A percentile compares a stretch with the other conserved stretches of the same genome.
Conservation (phyloP, 192 early-diverging fungal species). For the Backusella luteola region DNA sequence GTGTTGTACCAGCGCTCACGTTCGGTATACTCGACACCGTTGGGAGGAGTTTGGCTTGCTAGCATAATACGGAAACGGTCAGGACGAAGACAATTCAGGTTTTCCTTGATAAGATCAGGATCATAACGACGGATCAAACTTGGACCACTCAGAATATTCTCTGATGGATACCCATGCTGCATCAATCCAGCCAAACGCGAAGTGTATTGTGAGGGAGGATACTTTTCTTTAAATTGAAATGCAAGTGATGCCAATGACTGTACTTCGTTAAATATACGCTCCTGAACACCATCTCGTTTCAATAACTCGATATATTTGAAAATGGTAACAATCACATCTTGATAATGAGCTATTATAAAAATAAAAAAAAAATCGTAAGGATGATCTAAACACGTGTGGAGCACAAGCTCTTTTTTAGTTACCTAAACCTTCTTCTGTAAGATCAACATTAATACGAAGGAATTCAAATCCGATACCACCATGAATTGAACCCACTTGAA, state of each 20-base stretch:
- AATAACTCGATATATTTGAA: slow-evolving; percentile 93
- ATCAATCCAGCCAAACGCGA: slow-evolving; percentile 73
- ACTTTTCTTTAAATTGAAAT: slow-evolving; percentile 80
- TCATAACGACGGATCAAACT: slow-evolving; percentile 69
- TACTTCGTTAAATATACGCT: slow-evolving; percentile 85
- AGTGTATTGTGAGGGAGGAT: slow-evolving; percentile 59
- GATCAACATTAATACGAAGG: slow-evolving; percentile 78
- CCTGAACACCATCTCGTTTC: slow-evolving; percentile 61
- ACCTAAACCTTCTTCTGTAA: slow-evolving; percentile 80
- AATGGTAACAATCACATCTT: slow-evolving; percentile 76
- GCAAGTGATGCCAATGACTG: slow-evolving; percentile 46
- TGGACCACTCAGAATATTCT: slow-evolving; percentile 65
- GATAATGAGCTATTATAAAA: slow-evolving; percentile 51
- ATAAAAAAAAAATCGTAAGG: slow-evolving; percentile 1
- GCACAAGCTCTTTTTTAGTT: slow-evolving; percentile 14
- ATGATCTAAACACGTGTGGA: slow-evolving; percentile 7
- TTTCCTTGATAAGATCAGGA: slow-evolving; percentile 61
- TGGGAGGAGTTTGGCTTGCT: slow-evolving; percentile 40
- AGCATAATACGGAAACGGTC: slow-evolving; percentile 66
- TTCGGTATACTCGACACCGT: slow-evolving; percentile 43
- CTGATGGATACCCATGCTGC: slow-evolving; percentile 73
- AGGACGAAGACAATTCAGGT: slow-evolving; percentile 58
- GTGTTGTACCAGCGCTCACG: slow-evolving; percentile 83
- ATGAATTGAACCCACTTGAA: slow-evolving; percentile 63
- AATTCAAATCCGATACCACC: slow-evolving; percentile 75